These are phyloP conservation scores for Urochloa ruziziensis DNA, from an alignment of 176 grass and related monocot species.

Conservation along the genomic window DNA sequence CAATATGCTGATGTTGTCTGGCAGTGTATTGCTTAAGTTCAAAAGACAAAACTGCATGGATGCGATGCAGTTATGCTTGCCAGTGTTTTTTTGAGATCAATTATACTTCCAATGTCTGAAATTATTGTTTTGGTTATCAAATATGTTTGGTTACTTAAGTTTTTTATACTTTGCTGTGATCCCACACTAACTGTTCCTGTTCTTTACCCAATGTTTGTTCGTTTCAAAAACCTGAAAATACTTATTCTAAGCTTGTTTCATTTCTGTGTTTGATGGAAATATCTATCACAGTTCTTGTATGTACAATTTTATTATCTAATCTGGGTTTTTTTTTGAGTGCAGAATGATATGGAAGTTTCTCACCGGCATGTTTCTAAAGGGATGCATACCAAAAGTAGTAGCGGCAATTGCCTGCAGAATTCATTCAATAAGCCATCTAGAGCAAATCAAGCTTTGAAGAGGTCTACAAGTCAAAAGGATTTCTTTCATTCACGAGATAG, in stretches of 20 bases:
- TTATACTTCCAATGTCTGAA: neutral
- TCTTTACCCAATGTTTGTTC: neutral
- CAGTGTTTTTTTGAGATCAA: constrained; percentile 4
- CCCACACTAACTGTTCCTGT: neutral
- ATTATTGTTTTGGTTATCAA: neutral
- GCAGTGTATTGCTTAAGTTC: neutral
- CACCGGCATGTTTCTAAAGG: constrained; percentile 27
- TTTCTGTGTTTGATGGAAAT: neutral
- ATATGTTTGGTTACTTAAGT: neutral
- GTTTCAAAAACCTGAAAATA: neutral
- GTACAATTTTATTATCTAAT: constrained; percentile 10
- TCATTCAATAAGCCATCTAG: constrained; percentile 59
- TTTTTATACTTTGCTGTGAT: constrained; percentile 1
- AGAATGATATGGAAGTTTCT: constrained; percentile 66
- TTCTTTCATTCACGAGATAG: constrained; percentile 68
- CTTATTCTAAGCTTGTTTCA: neutral
- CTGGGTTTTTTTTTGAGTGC: constrained; percentile 27
- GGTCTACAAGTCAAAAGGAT: constrained; percentile 74
- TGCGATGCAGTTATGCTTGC: neutral
- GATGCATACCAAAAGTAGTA: constrained; percentile 40
- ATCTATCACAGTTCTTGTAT: neutral
- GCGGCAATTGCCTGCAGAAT: constrained; percentile 21
- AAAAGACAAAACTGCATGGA: neutral
- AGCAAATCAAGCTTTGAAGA: constrained; percentile 47
- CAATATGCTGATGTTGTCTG: neutral